A percentile compares a stretch with the other conserved stretches of the same genome.
These are phyloP conservation scores for Nakaseomyces nivariensis DNA, from an alignment of 1,139 yeast species.

Conservation along the genomic window DNA sequence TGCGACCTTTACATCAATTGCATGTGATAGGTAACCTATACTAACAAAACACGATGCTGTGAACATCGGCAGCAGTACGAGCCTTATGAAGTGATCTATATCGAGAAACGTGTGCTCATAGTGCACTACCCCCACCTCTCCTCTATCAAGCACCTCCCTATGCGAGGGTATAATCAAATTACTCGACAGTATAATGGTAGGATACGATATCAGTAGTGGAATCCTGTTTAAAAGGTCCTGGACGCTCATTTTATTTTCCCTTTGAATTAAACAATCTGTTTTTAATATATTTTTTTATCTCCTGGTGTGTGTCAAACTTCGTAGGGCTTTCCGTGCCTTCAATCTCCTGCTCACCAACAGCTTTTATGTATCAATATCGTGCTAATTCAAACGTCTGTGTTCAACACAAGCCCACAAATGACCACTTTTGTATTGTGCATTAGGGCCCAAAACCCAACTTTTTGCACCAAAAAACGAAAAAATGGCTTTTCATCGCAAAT, in stretches of 20 bases:
- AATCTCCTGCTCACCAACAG: too few species aligned
- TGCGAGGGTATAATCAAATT: conserved; percentile 22
- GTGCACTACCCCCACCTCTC: neutral
- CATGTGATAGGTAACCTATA: neutral
- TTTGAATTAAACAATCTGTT: conserved; percentile 13
- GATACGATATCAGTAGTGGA: conserved; percentile 32
- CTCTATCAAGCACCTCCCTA: conserved; percentile 6
- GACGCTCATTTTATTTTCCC: conserved; percentile 1
- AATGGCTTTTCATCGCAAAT: neutral
- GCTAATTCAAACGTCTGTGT: too few species aligned
- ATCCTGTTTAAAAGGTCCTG: conserved; percentile 23
- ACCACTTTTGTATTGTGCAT: too few species aligned
- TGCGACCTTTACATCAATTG: neutral
- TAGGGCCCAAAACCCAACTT: too few species aligned
- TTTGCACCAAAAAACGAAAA: too few species aligned
- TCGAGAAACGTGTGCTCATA: neutral
- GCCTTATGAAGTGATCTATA: conserved; percentile 6
- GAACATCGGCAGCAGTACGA: conserved; percentile 24
- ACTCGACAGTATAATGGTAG: conserved; percentile 30
- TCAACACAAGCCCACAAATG: too few species aligned
- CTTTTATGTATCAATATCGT: too few species aligned
- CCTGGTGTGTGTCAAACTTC: too few species aligned
- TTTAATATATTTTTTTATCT: conserved; percentile 24
- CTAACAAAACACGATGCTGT: conserved; percentile 16
- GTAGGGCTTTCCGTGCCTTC: too few species aligned